These are phyloP conservation scores for Salix viminalis DNA, from an alignment of 345 rosid species.

Conservation along the genomic window DNA sequence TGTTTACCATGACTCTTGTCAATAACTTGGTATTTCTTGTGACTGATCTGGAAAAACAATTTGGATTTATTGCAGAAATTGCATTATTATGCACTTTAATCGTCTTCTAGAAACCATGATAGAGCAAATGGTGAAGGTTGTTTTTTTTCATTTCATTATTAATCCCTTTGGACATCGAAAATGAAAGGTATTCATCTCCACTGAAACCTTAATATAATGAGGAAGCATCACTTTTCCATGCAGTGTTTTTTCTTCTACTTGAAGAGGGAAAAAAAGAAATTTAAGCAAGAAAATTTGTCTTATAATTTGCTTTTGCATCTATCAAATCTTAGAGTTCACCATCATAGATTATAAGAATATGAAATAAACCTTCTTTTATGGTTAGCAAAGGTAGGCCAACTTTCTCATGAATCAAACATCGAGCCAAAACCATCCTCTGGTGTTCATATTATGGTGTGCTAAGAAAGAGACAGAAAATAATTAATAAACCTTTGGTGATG, in stretches of 20 bases:
- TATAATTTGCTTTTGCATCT: neutral
- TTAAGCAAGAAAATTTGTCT: no score
- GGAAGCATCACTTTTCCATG: neutral
- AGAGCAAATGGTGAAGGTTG: neutral
- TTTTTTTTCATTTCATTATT: neutral
- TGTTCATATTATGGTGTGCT: neutral
- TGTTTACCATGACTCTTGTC: no score
- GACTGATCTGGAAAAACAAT: neutral
- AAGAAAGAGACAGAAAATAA: neutral
- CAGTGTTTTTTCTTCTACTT: neutral
- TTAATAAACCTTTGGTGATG: neutral
- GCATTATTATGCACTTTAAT: neutral
- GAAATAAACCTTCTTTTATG: neutral
- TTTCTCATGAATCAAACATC: neutral
- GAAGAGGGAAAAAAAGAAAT: neutral
- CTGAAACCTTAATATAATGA: neutral
- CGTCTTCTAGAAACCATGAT: neutral
- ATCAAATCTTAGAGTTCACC: neutral
- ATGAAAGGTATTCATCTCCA: slow-evolving; percentile 1
- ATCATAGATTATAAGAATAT: neutral
- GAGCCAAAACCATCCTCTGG: neutral
- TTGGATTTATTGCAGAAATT: neutral
- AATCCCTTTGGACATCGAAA: neutral
- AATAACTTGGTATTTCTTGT: neutral
- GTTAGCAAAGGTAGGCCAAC: neutral